These are phyloP conservation scores for Lagerstroemia speciosa DNA, from an alignment of 345 rosid genomes.

Conservation along the genomic window DNA sequence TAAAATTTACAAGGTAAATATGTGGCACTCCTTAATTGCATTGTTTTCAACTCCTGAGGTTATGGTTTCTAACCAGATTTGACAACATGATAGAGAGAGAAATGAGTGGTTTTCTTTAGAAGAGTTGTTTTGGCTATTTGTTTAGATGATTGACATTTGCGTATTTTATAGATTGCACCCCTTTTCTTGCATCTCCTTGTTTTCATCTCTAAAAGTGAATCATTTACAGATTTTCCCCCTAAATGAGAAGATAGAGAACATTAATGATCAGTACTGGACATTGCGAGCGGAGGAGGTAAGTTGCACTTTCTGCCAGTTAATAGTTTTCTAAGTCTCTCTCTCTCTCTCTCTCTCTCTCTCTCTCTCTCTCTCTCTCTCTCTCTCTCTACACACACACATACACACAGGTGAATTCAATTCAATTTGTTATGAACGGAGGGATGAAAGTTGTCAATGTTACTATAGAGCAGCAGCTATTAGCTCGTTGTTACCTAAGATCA, in stretches of 20 bases:
- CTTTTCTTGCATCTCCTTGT: background rate
- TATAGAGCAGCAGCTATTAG: too few relatives aligned
- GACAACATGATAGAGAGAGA: background rate
- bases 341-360: too few relatives aligned
- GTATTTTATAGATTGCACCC: background rate
- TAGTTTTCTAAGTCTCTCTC: background rate
- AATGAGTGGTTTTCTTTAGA: background rate
- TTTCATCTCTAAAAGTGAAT: background rate
- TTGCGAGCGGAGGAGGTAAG: constrained; percentile 70
- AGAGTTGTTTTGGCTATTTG: background rate
- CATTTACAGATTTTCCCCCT: constrained; percentile 54
- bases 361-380: background rate
- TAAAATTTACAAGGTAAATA: constrained; percentile 66
- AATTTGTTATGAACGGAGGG: background rate
- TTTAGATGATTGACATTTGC: background rate
- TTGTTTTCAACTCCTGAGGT: background rate
- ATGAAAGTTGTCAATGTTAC: background rate
- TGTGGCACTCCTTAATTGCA: background rate
- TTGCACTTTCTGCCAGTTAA: background rate
- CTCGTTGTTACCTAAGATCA: too few relatives aligned
- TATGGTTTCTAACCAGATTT: background rate
- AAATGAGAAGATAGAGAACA: constrained; percentile 61
- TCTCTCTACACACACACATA: too few relatives aligned
- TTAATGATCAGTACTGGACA: constrained; percentile 77
- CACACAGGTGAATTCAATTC: background rate